Evolutionary conservation across 208 protist genomes (phyloP).

Genomic region (Trypanosoma grayi): DNA sequence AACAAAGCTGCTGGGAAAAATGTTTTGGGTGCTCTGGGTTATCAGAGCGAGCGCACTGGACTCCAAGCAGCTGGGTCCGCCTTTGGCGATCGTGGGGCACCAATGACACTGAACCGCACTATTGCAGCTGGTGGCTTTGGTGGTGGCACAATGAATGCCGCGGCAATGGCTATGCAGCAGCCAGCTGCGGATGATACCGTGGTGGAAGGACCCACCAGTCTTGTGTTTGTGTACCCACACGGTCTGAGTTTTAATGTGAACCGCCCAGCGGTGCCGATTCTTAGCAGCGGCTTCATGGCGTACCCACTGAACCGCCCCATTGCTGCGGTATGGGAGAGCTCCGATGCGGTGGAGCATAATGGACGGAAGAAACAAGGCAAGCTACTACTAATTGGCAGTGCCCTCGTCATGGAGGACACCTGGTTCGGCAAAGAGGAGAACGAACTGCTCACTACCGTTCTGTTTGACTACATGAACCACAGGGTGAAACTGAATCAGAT

Average conservation of each 20-base stretch:
- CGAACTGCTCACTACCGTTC: slow-evolving; percentile 73
- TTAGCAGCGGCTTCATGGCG: slow-evolving; percentile 94
- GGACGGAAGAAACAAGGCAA: slow-evolving; percentile 84
- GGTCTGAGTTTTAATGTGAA: slow-evolving; percentile 94
- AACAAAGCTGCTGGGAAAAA: slow-evolving; percentile 91
- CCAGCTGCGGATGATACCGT: slow-evolving; percentile 32
- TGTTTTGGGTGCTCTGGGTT: slow-evolving; percentile 43
- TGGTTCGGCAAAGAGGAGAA: slow-evolving; percentile 96
- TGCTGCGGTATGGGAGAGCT: slow-evolving; percentile 73
- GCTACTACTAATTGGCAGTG: slow-evolving; percentile 88
- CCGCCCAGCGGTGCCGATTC: slow-evolving; percentile 90
- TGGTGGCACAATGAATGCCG: slow-evolving; percentile 24
- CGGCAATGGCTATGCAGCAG: slow-evolving; percentile 28
- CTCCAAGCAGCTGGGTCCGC: not conserved
- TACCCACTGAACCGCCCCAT: slow-evolving; percentile 95
- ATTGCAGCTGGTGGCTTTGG: slow-evolving; percentile 27
- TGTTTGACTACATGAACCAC: slow-evolving; percentile 89
- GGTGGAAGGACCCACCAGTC: slow-evolving; percentile 40
- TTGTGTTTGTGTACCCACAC: slow-evolving; percentile 95
- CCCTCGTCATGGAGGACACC: slow-evolving; percentile 89
- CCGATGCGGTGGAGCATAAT: slow-evolving; percentile 65
- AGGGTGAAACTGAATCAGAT: slow-evolving; percentile 91
- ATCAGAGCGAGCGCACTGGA: slow-evolving; percentile 6
- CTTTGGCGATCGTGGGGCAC: slow-evolving; percentile 12
- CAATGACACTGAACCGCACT: slow-evolving; percentile 62